A percentile compares a stretch with the other conserved stretches of the same genome.
phyloP scores from a whole-genome alignment of 2,329 filamentous ascomycete genomes.

The Didymella keratinophila region DNA sequence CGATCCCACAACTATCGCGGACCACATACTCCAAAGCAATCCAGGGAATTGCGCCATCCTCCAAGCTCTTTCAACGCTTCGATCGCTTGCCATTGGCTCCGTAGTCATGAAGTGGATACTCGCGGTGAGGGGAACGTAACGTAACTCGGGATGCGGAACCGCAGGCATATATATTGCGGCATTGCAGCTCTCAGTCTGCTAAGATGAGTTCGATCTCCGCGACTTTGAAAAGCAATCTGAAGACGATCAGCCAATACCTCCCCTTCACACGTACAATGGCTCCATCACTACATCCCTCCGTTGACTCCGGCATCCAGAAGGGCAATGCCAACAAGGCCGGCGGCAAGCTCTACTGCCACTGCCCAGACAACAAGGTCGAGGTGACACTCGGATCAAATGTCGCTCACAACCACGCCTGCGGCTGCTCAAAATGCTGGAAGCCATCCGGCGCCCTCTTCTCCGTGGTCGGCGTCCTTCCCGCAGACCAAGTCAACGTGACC shows the following conservation, averaged over 20 bases:
- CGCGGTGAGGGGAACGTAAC: slow-evolving; percentile 5
- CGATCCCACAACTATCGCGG: slow-evolving; percentile 4
- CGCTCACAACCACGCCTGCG: slow-evolving; percentile 74
- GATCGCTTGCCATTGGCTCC: not conserved
- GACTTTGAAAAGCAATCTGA: not conserved
- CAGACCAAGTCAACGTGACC: slow-evolving; percentile 63
- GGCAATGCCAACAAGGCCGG: slow-evolving; percentile 64
- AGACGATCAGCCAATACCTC: slow-evolving; percentile 22
- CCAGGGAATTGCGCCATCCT: slow-evolving; percentile 11
- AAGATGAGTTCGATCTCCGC: slow-evolving; percentile 1
- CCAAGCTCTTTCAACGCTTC: not conserved
- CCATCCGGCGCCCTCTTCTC: slow-evolving; percentile 69
- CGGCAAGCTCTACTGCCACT: slow-evolving; percentile 69
- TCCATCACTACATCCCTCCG: slow-evolving; percentile 65
- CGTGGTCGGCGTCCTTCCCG: slow-evolving; percentile 68
- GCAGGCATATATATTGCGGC: slow-evolving; percentile 20
- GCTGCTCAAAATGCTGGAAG: slow-evolving; percentile 78
- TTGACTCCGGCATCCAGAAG: slow-evolving; percentile 68
- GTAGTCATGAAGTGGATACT: slow-evolving; percentile 7
- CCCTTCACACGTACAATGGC: slow-evolving; percentile 32
- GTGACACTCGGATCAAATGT: slow-evolving; percentile 67
- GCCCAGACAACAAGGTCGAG: slow-evolving; percentile 63
- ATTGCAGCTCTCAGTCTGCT: not conserved
- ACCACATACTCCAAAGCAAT: not conserved
- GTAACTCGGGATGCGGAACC: slow-evolving; percentile 21